phyloP scores from a whole-genome alignment of 2,329 filamentous ascomycete species.

The Lasiodiplodia gonubiensis region DNA sequence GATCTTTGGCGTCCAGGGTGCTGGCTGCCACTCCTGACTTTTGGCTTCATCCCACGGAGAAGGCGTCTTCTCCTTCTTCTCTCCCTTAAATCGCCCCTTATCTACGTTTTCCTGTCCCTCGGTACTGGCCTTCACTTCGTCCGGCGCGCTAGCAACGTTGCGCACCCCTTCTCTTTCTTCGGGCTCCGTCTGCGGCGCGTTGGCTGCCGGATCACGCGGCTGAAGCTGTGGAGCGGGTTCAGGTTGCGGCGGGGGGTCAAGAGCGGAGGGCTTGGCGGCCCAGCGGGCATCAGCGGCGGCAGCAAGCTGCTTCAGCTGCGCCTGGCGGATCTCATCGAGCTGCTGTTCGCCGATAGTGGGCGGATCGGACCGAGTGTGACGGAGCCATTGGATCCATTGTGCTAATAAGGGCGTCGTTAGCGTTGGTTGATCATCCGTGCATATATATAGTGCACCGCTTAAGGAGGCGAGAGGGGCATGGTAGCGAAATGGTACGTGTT shows the following conservation, averaged over 20 bases:
- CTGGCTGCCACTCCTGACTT: slow-evolving; percentile 55
- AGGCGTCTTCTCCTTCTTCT: slow-evolving; percentile 34
- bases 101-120: slow-evolving; percentile 35
- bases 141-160: slow-evolving; percentile 34
- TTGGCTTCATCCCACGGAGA: slow-evolving; percentile 49
- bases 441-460: slow-evolving; percentile 1
- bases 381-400: slow-evolving; percentile 73
- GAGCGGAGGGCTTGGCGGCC: slow-evolving; percentile 63
- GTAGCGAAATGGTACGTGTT: slow-evolving; percentile 14
- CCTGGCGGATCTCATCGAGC: slow-evolving; percentile 61
- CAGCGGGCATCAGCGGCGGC: slow-evolving; percentile 65
- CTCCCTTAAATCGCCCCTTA: slow-evolving; percentile 39
- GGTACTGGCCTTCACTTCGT: slow-evolving; percentile 40
- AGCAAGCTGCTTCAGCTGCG: slow-evolving; percentile 65
- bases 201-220: slow-evolving; percentile 49
- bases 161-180: slow-evolving; percentile 38
- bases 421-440: neutral
- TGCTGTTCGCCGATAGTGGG: slow-evolving; percentile 65
- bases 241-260: slow-evolving; percentile 61
- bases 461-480: slow-evolving; percentile 9
- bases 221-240: slow-evolving; percentile 55
- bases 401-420: slow-evolving; percentile 46
- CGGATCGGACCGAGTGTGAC: slow-evolving; percentile 62
- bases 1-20: slow-evolving; percentile 51
- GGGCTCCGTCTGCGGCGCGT: slow-evolving; percentile 43